Conservation (phyloP, 352 stramenopile species). For the Globisporangium sylvaticum region DNA sequence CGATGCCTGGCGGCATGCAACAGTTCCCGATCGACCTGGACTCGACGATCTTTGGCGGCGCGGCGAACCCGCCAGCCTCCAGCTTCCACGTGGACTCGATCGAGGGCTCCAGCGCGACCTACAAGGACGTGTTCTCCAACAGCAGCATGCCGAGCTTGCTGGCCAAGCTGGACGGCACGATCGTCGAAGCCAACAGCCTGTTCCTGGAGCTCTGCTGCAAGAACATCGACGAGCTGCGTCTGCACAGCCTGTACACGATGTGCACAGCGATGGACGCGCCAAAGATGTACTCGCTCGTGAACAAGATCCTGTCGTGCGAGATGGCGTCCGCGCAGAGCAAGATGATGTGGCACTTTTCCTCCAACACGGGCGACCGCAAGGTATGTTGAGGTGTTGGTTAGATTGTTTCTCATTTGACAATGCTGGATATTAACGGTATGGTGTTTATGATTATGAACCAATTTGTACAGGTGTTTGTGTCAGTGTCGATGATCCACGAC, state of each 20-base stretch:
- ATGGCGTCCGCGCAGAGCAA: conserved; percentile 78
- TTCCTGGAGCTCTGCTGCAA: conserved; percentile 79
- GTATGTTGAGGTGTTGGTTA: conserved; percentile 22
- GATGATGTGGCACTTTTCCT: conserved; percentile 80
- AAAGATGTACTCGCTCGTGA: conserved; percentile 81
- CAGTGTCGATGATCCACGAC: conserved; percentile 81
- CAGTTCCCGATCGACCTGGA: conserved; percentile 68
- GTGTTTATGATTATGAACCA: conserved; percentile 5
- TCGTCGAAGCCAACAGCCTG: conserved; percentile 72
- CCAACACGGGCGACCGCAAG: conserved; percentile 66
- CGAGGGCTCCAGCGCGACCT: conserved; percentile 64
- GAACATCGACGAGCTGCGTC: conserved; percentile 71
- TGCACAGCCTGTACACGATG: conserved; percentile 81
- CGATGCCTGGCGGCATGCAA: conserved; percentile 57
- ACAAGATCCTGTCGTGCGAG: conserved; percentile 72
- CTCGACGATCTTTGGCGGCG: conserved; percentile 28
- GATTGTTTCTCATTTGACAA: neutral
- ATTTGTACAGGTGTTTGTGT: conserved; percentile 61
- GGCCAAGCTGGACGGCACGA: conserved; percentile 72
- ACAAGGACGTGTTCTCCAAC: conserved; percentile 69
- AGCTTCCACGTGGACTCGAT: conserved; percentile 35
- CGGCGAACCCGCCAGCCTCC: conserved; percentile 12
- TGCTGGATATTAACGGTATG: neutral
- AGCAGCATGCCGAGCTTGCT: conserved; percentile 78
- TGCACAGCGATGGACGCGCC: conserved; percentile 66